phyloP scores from a whole-genome alignment of 768 basidiomycete genomes.

The Dictyophora rubrovolvata region DNA sequence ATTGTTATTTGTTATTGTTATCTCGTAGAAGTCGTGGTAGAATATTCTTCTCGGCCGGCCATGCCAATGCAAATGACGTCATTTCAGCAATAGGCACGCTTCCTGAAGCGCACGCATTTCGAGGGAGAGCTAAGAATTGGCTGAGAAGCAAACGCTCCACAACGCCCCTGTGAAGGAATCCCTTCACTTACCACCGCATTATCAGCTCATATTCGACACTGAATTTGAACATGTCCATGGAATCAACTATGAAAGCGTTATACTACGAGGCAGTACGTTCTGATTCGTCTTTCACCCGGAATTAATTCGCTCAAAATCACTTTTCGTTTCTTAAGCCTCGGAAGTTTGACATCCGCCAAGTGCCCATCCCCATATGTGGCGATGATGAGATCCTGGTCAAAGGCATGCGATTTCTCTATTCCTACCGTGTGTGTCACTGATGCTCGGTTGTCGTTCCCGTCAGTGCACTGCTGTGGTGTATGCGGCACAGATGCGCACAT shows the following conservation, averaged over 20 bases:
- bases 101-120: too few relatives aligned
- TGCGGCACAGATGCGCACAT: constrained; percentile 58
- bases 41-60: too few relatives aligned
- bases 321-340: constrained; percentile 34
- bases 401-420: constrained; percentile 29
- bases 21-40: too few relatives aligned
- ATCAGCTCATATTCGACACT: neutral
- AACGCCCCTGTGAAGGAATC: too few relatives aligned
- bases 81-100: too few relatives aligned
- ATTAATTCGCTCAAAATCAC: constrained; percentile 5
- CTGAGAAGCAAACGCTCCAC: too few relatives aligned
- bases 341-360: constrained; percentile 56
- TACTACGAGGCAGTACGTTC: constrained; percentile 54
- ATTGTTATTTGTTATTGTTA: too few relatives aligned
- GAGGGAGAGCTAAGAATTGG: too few relatives aligned
- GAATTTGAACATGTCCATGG: constrained; percentile 35
- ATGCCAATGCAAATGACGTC: too few relatives aligned
- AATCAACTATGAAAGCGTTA: constrained; percentile 58
- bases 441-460: constrained; percentile 7
- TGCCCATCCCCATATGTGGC: constrained; percentile 53
- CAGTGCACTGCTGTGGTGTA: constrained; percentile 42
- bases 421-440: neutral
- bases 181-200: too few relatives aligned
- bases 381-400: constrained; percentile 71
- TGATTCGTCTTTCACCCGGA: neutral